Evolutionary conservation across 495 filamentous ascomycete species (phyloP), one percentile per base, ranked within the genome.

Genomic region (Xeromyces bisporus): DNA sequence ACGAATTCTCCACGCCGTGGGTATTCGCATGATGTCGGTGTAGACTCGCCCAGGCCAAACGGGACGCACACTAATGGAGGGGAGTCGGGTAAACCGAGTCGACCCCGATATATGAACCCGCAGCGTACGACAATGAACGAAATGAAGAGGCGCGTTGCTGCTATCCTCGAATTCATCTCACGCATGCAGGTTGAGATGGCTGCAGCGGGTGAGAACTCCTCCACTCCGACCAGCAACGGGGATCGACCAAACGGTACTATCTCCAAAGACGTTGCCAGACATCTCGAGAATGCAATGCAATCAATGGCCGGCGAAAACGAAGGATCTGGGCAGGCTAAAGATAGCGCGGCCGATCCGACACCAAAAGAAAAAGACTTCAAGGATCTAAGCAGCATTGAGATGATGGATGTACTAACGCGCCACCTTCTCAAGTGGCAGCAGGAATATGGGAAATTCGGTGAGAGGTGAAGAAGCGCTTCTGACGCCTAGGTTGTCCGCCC

Each of bases 131-230:
- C 71, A 16, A 80, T 94, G 73, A 77, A 75, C 35, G 86, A 94
- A 40, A 89, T 94, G 79, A 84, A 82, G 54, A 69, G 80, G 36
- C 71, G 80, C 6, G 85, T 85, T 2, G 71, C 75, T 2, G 75
- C 65, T 9, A 87, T 97, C 33, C 61, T 91, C 10, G 84, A 92
- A 25, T 94, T 80, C 50, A 93, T 97, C 41, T 75, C 80, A 6
- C 71, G 80, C 27, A 87, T 82, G 39, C 87, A 94, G 43, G 64
- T 93, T 8, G 89, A 97, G 47, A 70, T 93, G 59, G 86, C 82
- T 0, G 71, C 48, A 2, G 46, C 53, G 20, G 50, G 53, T 13
- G 53, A 64, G 28, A 58, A 51, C 31, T 51, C 49, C 1, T 47
- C 43, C 16, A 56, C 60, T 2, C 56, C 52, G 9, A 51, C 56